These are phyloP conservation scores for Salicornia ramosissima DNA, from an alignment of 148 eudicot species.

Conservation along the genomic window DNA sequence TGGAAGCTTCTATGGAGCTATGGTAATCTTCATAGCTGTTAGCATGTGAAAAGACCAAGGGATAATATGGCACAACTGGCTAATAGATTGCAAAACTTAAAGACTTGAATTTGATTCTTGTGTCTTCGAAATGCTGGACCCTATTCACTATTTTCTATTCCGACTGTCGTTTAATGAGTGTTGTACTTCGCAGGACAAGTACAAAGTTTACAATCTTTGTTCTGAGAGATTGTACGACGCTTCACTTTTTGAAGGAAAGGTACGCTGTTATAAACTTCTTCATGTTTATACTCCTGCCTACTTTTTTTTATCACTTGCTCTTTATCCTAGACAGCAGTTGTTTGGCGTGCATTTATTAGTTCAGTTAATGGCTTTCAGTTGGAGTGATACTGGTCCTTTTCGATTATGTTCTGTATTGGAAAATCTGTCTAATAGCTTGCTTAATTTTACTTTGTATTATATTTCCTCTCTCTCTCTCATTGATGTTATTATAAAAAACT, in stretches of 20 bases:
- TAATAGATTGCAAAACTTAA: neutral
- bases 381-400: no score
- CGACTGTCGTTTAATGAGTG: slow-evolving; percentile 13
- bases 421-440: no score
- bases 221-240: slow-evolving; percentile 98
- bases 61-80: neutral
- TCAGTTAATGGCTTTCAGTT: neutral
- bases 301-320: neutral
- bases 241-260: slow-evolving; percentile 98
- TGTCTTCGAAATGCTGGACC: neutral
- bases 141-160: neutral
- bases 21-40: neutral
- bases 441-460: no score
- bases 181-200: slow-evolving; percentile 64
- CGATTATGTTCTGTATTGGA: no score
- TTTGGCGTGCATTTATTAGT: neutral
- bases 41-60: neutral
- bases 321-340: neutral
- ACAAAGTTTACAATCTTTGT: slow-evolving; percentile 98
- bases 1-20: no score
- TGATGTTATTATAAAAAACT: no score
- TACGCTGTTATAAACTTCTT: slow-evolving; percentile 25
- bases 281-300: neutral
- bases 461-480: no score
- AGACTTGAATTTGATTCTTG: neutral